A percentile compares a stretch with the other conserved stretches of the same genome.
phyloP scores from a whole-genome alignment of 805 yeast genomes.

The Saccharomycopsis sp. region DNA sequence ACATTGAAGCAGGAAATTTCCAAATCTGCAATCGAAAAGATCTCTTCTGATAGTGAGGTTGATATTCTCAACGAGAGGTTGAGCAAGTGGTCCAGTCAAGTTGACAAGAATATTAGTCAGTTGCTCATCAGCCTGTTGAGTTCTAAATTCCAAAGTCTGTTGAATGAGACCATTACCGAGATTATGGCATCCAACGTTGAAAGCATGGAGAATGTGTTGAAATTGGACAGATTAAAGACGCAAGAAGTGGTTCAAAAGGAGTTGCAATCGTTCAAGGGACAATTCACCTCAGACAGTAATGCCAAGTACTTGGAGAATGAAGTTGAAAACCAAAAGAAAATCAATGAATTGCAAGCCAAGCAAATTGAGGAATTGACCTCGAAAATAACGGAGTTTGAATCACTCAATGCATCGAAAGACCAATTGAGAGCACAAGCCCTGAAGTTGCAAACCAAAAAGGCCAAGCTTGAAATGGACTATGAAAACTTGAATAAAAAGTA shows the following conservation, averaged over 20 bases:
- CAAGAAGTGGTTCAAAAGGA: no score
- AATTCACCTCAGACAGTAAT: neutral
- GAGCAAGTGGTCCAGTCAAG: slow-evolving; percentile 14
- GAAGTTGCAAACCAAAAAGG: slow-evolving; percentile 3
- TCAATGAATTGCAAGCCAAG: slow-evolving; percentile 3
- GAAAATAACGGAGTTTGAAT: slow-evolving; percentile 6
- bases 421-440: neutral
- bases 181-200: no score
- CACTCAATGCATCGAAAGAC: no score
- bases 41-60: slow-evolving; percentile 13
- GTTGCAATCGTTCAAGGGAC: no score
- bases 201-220: no score
- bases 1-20: slow-evolving; percentile 6
- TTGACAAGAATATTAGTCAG: slow-evolving; percentile 19
- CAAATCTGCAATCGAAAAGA: slow-evolving; percentile 9
- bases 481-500: slow-evolving; percentile 8
- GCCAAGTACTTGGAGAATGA: slow-evolving; percentile 6
- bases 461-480: slow-evolving; percentile 6
- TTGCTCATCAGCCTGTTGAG: slow-evolving; percentile 13
- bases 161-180: slow-evolving; percentile 13
- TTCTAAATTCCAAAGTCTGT: slow-evolving; percentile 13
- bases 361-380: slow-evolving; percentile 3
- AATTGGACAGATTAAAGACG: no score
- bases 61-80: slow-evolving; percentile 10
- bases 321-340: slow-evolving; percentile 4